Base-by-base conservation (phyloP, 768 basidiomycete species). In the Termitomyces sp. region DNA sequence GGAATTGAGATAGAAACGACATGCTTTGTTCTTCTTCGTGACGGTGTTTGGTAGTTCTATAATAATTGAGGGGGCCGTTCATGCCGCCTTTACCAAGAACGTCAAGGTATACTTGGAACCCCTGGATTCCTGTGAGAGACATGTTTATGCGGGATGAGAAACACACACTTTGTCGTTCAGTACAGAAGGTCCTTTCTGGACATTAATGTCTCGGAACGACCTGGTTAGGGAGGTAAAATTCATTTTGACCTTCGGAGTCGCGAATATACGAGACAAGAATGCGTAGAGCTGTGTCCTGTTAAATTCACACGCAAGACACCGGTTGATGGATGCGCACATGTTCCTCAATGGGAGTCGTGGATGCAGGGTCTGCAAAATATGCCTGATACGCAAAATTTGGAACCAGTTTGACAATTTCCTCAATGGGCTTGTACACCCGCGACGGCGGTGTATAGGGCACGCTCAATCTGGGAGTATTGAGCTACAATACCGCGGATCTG, bases 61-160 rank as follows among this genome's bases (percentile, higher is more conserved):
- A 92, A 66, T 89, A 92, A 57, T 87, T 88, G n/a, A 90, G 69
- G 3, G 90, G 87, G 2, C 87, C 88, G 20, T 76, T 74, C 82
- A 92, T 83, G 14, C 61, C 61, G 18, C 80, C 80, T 54, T 77
- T 73, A 26, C 70, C 61, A 20, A 82, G 76, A 56, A 79, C 70
- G 5, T 75, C 66, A 16, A 75, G 24, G 63, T 88, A 85, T 59
- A 80, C 80, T 22, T 77, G 66, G 18, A 82, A 69, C 64, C 90
- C 88, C 86, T 87, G 63, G 43, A 62, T 45, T 14, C n/a, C 24
- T 20, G n/a, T 6, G 52, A 32, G 33, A 50, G 38, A 44, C 32
- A 54, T 30, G 6, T 35, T 10, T 44, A n/a, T 12, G 26, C 16
- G 45, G 26, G 30, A 50, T 26, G 24, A 46, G 40, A 57, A 30